These are phyloP conservation scores for Paraleonurus japonicus DNA, from an alignment of 257 asterid genomes.

Conservation along the genomic window DNA sequence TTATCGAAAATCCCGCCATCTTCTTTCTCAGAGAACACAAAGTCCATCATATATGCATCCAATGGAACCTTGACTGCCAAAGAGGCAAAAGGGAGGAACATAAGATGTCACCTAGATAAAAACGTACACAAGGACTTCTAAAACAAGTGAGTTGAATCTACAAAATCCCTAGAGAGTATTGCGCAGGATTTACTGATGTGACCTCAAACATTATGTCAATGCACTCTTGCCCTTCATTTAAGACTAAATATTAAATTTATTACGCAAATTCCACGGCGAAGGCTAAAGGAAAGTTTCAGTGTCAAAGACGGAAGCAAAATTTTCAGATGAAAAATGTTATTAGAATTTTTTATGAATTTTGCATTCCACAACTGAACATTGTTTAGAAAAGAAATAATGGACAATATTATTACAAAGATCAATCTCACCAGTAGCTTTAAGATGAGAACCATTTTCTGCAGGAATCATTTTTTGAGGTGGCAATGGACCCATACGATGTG, in stretches of 20 bases:
- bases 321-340: background rate
- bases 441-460: slow-evolving; percentile 64
- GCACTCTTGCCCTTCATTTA: slow-evolving; percentile 5
- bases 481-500: slow-evolving; percentile 80
- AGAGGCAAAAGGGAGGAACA: slow-evolving; percentile 22
- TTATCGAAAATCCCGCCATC: slow-evolving; percentile 90
- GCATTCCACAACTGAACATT: slow-evolving; percentile 2
- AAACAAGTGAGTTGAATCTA: slow-evolving; percentile 4
- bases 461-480: slow-evolving; percentile 87
- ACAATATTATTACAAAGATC: slow-evolving; percentile 1
- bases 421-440: slow-evolving; percentile 70
- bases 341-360: background rate
- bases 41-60: slow-evolving; percentile 95
- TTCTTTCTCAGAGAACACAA: slow-evolving; percentile 92
- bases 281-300: background rate
- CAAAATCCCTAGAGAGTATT: slow-evolving; percentile 4
- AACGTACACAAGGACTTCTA: slow-evolving; percentile 12
- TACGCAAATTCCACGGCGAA: background rate
- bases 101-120: slow-evolving; percentile 22
- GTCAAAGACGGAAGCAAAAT: slow-evolving; percentile 5
- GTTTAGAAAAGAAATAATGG: background rate
- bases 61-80: slow-evolving; percentile 85
- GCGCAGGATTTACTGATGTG: slow-evolving; percentile 17
- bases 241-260: background rate
- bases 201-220: slow-evolving; percentile 1